Evolutionary conservation across 352 stramenopile genomes (phyloP), one percentile per base, ranked within the genome.

Genomic region (Hyaloperonospora arabidopsidis): DNA sequence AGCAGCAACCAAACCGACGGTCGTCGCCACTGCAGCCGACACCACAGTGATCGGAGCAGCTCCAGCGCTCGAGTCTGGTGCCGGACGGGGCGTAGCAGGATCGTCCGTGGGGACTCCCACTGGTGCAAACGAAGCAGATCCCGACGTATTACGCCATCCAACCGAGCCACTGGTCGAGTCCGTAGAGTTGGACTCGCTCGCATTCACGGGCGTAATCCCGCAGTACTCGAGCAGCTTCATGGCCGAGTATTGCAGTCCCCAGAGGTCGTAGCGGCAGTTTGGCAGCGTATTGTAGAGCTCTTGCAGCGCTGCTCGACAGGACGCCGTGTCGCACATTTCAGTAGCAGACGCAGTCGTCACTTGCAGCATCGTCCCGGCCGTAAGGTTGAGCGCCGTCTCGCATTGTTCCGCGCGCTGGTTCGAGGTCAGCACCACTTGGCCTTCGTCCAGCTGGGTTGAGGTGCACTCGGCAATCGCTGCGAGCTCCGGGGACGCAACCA

Each of bases 381-480:
- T 11, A 12, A 68, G 45, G 3, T 35, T 17, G 21, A 86, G 59
- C 29, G 52, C 44, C 50, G 41, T 45, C 62, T 89, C 55, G 54
- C 79, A 89, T 52, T 77, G 62, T 39, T 54, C 40, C 51, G 81
- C 79, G 49, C 73, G 76, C 62, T 69, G 32, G 60, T 84, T 86
- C 25, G 56, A 82, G 14, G 57, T 72, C 23, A 85, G 50, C 13
- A 66, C 60, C 2, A 48, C n/a, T 38, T 67, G 18, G 32, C 63
- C 64, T 8, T 55, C 64, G 54, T 83, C 48, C 54, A 84, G 52
- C 54, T 84, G 56, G 6, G 50, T 61, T 45, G 65, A 48, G 57
- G 68, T 64, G 56, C 78, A 89, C 25, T 72, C 56, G 44, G 58
- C 55, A 51, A 83, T 76, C 23, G 61, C 59, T n/a, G 57, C 52